Conservation (phyloP, 2,329 filamentous ascomycete species). For the Xylaria sp. region DNA sequence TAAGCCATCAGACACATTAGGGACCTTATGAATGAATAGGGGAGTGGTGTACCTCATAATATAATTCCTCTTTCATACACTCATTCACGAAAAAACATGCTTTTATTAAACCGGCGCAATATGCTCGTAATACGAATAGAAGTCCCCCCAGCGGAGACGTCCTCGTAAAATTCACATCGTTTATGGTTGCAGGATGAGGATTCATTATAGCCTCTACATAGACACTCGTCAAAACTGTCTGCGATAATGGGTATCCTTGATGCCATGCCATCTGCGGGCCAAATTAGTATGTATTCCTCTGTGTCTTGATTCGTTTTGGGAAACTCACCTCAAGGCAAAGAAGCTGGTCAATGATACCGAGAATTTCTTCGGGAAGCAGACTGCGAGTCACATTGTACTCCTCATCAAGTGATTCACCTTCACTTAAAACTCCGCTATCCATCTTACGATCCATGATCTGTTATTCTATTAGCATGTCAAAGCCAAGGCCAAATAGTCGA, state of each 20-base stretch:
- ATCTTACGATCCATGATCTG: conserved; percentile 99
- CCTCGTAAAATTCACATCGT: conserved; percentile 71
- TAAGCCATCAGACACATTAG: conserved; percentile 31
- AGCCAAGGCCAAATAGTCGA: not conserved
- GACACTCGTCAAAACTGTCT: conserved; percentile 91
- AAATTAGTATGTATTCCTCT: conserved; percentile 18
- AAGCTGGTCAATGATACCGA: conserved; percentile 95
- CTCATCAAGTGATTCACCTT: conserved; percentile 84
- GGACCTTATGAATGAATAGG: not conserved
- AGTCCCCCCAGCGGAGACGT: conserved; percentile 54
- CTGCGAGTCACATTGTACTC: conserved; percentile 77
- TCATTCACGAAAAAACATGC: conserved; percentile 82
- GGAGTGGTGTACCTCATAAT: conserved; percentile 75
- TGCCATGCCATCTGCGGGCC: conserved; percentile 87
- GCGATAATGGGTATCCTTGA: conserved; percentile 91
- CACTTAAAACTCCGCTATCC: conserved; percentile 88
- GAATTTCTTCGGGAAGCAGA: conserved; percentile 79
- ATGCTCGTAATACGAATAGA: conserved; percentile 78
- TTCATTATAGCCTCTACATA: conserved; percentile 87
- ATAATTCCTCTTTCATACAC: conserved; percentile 83
- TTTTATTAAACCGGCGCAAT: conserved; percentile 86
- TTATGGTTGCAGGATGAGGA: conserved; percentile 70
- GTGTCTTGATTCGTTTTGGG: conserved; percentile 7
- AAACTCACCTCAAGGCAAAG: conserved; percentile 81
- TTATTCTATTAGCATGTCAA: conserved; percentile 8